Conservation (phyloP, 495 filamentous ascomycete genomes). For the Talaromyces ruber region DNA sequence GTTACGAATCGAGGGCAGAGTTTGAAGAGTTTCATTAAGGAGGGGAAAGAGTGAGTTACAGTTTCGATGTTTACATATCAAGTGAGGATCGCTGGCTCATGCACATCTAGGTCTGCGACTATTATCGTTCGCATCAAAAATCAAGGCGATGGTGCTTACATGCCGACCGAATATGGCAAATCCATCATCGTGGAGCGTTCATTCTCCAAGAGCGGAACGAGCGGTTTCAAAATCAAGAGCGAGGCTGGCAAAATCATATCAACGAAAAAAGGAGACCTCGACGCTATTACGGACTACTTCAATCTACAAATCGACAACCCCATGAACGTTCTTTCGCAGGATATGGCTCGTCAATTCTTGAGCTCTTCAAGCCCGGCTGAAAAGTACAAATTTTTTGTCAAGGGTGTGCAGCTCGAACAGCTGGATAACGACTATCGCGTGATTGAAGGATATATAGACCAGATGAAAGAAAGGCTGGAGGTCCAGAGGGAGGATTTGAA, state of each 20-base stretch:
- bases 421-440: slow-evolving; percentile 86
- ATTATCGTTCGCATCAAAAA: slow-evolving; percentile 86
- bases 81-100: not conserved
- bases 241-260: slow-evolving; percentile 63
- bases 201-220: slow-evolving; percentile 68
- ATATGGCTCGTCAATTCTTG: slow-evolving; percentile 88
- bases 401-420: slow-evolving; percentile 88
- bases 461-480: slow-evolving; percentile 51
- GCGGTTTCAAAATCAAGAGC: slow-evolving; percentile 81
- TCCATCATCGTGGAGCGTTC: slow-evolving; percentile 85
- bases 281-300: slow-evolving; percentile 87
- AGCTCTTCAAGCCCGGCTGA: slow-evolving; percentile 69
- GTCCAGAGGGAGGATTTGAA: slow-evolving; percentile 39
- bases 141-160: slow-evolving; percentile 70
- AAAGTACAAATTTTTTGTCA: slow-evolving; percentile 96
- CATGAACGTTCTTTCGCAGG: slow-evolving; percentile 95
- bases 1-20: slow-evolving; percentile 92
- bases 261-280: slow-evolving; percentile 78
- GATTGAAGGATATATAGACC: slow-evolving; percentile 61
- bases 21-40: slow-evolving; percentile 86
- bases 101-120: slow-evolving; percentile 25
- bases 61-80: not conserved
- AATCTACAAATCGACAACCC: slow-evolving; percentile 94
- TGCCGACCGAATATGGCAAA: slow-evolving; percentile 73
- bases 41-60: slow-evolving; percentile 62